Evolutionary conservation across 768 basidiomycete species (phyloP), one percentile per base, ranked within the genome.

Genomic region (Boletus reticuloceps): DNA sequence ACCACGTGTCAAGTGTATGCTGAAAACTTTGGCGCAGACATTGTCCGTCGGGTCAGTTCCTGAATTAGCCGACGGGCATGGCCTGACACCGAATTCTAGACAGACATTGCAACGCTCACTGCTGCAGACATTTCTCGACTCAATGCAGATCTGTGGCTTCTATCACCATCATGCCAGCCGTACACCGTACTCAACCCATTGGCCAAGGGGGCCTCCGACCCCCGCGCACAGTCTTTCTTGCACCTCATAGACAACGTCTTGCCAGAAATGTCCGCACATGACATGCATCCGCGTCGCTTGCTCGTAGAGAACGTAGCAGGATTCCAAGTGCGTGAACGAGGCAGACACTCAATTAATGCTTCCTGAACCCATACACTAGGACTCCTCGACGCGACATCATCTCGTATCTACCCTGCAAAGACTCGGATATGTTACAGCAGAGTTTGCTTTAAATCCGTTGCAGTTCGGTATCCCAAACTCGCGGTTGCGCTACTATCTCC

Each of bases 401-500:
- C 71, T 90, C n/a, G 60, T 86, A 1, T 73, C 75, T 16, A 77
- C 75, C 11, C 74, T 93, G 11, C 71, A 68, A 34, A 70, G 69
- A 1, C 74, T 87, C 5, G 81, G 82, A 20, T 92, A 91, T 64
- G 64, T 65, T 8, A 78, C 75, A 0, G 62, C 75, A 22, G 89
- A 93, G 69, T 75, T 89, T 22, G 72, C 88, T 11, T 69, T 93
- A 47, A 90, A 85, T 25, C 91, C 90, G 1, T 69, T 89, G 6
- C 89, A 91, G 66, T 89, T 88, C 57, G 83, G 86, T 17, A 82
- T 91, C 16, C 91, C 91, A 9, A 93, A 92, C 64, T 93, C 91
- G 19, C 83, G 90, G 20, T 72, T 89, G 56, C 80, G 90, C 25
- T 92, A 92, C 65, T 92, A 93, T 61, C 75, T 90, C 19, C 79